Evolutionary conservation across 352 stramenopile genomes (phyloP).

Genomic region (Globisporangium polare): DNA sequence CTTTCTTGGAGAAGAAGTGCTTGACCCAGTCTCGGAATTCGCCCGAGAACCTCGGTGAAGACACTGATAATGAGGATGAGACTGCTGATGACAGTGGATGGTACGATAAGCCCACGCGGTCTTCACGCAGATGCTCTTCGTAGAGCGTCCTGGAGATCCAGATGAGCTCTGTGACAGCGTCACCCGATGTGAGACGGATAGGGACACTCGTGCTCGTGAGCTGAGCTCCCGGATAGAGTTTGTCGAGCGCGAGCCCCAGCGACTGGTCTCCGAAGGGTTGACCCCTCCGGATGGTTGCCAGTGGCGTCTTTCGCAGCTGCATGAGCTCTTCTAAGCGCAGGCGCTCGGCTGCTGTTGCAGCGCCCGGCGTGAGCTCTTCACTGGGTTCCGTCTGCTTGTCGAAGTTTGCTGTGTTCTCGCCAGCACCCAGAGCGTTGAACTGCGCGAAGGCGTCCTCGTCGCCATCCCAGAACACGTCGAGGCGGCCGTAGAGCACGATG

Average conservation of each 20-base stretch:
- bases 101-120: conserved; percentile 39
- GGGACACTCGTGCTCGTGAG: conserved; percentile 13
- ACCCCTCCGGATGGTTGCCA: conserved; percentile 31
- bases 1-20: conserved; percentile 6
- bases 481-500: conserved; percentile 31
- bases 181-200: conserved; percentile 33
- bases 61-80: neutral
- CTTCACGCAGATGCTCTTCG: conserved; percentile 30
- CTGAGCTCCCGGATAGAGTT: conserved; percentile 9
- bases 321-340: conserved; percentile 5
- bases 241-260: conserved; percentile 36
- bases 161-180: conserved; percentile 43
- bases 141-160: conserved; percentile 36
- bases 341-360: neutral
- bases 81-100: conserved; percentile 15
- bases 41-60: neutral
- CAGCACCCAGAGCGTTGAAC: neutral
- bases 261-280: conserved; percentile 56
- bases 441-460: conserved; percentile 6
- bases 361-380: neutral
- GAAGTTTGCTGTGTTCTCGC: neutral
- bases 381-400: neutral
- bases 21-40: conserved; percentile 12
- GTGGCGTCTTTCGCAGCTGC: conserved; percentile 7
- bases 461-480: conserved; percentile 49